A percentile compares a stretch with the other conserved stretches of the same genome.
Evolutionary conservation across 768 basidiomycete genomes (phyloP).

Genomic region (Tephrocybe sp.): DNA sequence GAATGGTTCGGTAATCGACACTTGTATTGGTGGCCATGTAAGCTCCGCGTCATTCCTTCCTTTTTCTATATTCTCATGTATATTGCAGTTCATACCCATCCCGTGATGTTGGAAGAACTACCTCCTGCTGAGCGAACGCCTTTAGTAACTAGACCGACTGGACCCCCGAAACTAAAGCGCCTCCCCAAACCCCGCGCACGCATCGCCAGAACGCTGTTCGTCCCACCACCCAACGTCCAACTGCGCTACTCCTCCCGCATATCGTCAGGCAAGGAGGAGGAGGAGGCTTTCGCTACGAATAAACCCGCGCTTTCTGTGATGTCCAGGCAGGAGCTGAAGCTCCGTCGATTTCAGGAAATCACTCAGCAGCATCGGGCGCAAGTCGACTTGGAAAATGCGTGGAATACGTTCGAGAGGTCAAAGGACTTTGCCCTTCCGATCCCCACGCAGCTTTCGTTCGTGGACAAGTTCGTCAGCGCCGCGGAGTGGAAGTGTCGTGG

Average conservation of each 20-base stretch:
- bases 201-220: background rate
- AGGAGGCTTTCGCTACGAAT: background rate
- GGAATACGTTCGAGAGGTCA: constrained; percentile 33
- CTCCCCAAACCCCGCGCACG: background rate
- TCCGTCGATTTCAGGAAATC: constrained; percentile 11
- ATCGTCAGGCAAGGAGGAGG: background rate
- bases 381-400: constrained; percentile 36
- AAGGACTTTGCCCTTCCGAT: constrained; percentile 10
- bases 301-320: background rate
- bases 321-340: background rate
- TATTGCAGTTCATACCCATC: constrained; percentile 28
- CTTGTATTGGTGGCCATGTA: constrained; percentile 45
- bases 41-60: background rate
- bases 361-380: constrained; percentile 6
- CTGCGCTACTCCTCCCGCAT: constrained; percentile 24
- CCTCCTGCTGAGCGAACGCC: constrained; percentile 7
- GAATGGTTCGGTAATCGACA: constrained; percentile 47
- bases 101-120: constrained; percentile 35
- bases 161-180: background rate
- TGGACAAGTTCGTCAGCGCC: constrained; percentile 22
- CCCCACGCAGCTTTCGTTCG: constrained; percentile 15
- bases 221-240: constrained; percentile 11
- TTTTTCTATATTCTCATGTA: background rate
- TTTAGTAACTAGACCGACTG: constrained; percentile 6
- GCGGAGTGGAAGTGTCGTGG: constrained; percentile 16